Evolutionary conservation across 208 protist species (phyloP).

Genomic region (Giardia duodenalis): DNA sequence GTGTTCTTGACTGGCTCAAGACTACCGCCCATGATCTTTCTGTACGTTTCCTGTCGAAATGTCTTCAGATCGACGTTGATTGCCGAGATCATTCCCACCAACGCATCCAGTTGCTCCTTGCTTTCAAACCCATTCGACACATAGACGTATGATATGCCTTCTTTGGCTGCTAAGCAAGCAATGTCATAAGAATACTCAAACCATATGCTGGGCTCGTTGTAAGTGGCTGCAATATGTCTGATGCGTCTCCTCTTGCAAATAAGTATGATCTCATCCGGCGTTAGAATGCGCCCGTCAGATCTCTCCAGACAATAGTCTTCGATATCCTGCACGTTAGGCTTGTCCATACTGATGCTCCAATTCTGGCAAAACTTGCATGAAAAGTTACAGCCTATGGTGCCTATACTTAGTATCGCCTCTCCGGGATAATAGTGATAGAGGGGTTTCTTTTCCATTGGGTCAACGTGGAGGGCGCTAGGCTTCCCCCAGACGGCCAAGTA

Average conservation of each 20-base stretch:
- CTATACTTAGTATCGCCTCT: conserved; percentile 30
- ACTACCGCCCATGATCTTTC: conserved; percentile 42
- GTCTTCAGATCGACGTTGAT: conserved; percentile 53
- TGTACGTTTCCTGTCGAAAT: conserved; percentile 50
- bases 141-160: conserved; percentile 46
- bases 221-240: conserved; percentile 48
- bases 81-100: conserved; percentile 39
- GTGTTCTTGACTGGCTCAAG: conserved; percentile 48
- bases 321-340: background rate
- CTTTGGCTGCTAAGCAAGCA: conserved; percentile 32
- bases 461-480: conserved; percentile 28
- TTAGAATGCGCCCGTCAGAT: background rate
- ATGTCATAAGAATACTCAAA: conserved; percentile 45
- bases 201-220: conserved; percentile 54
- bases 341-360: conserved; percentile 11
- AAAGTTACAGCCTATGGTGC: conserved; percentile 47
- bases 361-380: conserved; percentile 43
- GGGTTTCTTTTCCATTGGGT: conserved; percentile 49
- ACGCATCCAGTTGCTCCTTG: conserved; percentile 39
- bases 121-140: conserved; percentile 51
- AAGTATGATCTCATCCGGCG: background rate
- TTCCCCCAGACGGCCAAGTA: conserved; percentile 33
- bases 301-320: background rate
- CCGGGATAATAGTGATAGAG: conserved; percentile 44
- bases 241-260: background rate